Conservation (phyloP, 208 protist species). For the Angomonas deanei region DNA sequence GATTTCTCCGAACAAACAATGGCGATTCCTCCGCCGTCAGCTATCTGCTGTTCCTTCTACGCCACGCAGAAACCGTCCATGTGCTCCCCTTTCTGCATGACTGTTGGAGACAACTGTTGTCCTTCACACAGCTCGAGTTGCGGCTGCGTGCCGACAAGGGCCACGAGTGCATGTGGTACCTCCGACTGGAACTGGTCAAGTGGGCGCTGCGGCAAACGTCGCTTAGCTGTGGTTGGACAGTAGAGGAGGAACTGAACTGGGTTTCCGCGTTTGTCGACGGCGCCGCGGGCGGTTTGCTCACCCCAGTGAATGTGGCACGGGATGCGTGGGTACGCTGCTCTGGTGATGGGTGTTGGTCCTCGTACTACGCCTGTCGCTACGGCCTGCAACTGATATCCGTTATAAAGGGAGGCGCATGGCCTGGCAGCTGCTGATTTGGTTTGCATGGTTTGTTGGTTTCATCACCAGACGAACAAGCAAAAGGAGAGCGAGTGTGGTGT, state of each 20-base stretch:
- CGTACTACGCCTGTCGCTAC: conserved; percentile 60
- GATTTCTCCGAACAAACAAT: conserved; percentile 54
- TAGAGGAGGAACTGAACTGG: conserved; percentile 59
- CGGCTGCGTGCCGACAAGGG: conserved; percentile 60
- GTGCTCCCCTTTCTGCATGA: neutral
- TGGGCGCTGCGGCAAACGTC: conserved; percentile 23
- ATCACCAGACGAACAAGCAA: too few relatives aligned
- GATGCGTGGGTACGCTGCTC: conserved; percentile 29
- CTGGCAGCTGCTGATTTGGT: neutral
- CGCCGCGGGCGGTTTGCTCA: neutral
- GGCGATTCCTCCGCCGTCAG: conserved; percentile 43
- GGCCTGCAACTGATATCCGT: conserved; percentile 34
- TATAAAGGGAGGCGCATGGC: too few relatives aligned
- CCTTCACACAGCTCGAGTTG: conserved; percentile 40
- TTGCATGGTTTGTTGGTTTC: neutral
- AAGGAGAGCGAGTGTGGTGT: too few relatives aligned
- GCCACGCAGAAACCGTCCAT: neutral
- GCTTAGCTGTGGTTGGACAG: conserved; percentile 29
- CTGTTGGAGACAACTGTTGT: conserved; percentile 31
- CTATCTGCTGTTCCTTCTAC: conserved; percentile 61
- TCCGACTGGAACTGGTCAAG: conserved; percentile 51
- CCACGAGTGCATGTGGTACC: conserved; percentile 62
- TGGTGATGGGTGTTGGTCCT: conserved; percentile 40
- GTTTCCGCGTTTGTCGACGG: conserved; percentile 17
- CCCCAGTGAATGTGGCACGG: conserved; percentile 1